Base-by-base conservation (phyloP, 306 rosid species). In the Pueraria montana region DNA sequence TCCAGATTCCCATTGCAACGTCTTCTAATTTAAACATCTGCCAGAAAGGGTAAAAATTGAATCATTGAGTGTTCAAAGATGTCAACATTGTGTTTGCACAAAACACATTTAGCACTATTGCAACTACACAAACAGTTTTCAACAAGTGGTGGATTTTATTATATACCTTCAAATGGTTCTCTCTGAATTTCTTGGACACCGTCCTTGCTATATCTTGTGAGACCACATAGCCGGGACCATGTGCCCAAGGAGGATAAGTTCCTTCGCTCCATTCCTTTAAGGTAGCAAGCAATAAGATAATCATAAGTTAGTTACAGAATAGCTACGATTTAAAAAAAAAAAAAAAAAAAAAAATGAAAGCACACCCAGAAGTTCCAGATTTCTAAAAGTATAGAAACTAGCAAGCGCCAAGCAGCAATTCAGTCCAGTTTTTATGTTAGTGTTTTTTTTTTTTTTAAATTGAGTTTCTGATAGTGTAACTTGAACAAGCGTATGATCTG, bases 1-100 rank as follows among this genome's bases (percentile, higher is more conserved):
- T 94, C 99, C 99, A 96, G 52, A 96, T 92, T 30, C 99, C 99
- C 99, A 96, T 96, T 2, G 99, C 98, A 70, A 96, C 99, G n/a
- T 96, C 99, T 85, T 96, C 99, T 74, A 96, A 83, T 88, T 96
- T 96, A 62, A 96, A 96, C 98, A 96, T 96, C 99, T 96, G 94
- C 36, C 53, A 70, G 17, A 34, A 34, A 34, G 40, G 83, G 82
- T 82, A 17, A n/a, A 42, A 79, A 46, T 84, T 82, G 74, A 42
- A 12, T 45, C 40, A 14, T 70, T 18, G 61, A 79, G 88, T 78
- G 69, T 80, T 71, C 56, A 45, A 3, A 48, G 4, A 56, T 30
- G 38, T 21, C 76, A 58, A 20, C 71, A 23, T 64, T 76, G 61
- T 27, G 14, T 45, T 24, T 62, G 80, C n/a, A 55, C 17, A 16